These are phyloP conservation scores for Metroxylon sagu DNA, from an alignment of 176 grass and related monocot genomes.

Conservation along the genomic window DNA sequence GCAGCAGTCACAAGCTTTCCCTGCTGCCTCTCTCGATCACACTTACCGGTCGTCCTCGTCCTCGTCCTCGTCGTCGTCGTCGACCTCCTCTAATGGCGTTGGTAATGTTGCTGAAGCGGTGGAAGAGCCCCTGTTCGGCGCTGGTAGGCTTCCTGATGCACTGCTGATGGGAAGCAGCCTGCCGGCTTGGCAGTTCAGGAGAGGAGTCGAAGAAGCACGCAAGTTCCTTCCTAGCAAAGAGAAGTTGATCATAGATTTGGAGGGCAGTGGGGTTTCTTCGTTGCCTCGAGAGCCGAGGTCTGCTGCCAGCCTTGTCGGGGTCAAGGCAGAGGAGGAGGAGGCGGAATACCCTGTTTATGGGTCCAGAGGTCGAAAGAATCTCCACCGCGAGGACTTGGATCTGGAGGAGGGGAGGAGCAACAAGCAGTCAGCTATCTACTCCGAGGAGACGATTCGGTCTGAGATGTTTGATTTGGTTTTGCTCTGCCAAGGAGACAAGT, in stretches of 20 bases:
- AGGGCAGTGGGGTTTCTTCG: conserved; percentile 23
- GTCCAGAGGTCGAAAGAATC: conserved; percentile 32
- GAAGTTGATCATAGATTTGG: conserved; percentile 42
- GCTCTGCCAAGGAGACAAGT: conserved; percentile 52
- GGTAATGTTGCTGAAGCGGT: conserved; percentile 12
- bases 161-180: conserved; percentile 72
- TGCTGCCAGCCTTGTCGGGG: conserved; percentile 6
- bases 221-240: conserved; percentile 52
- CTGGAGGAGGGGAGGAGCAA: conserved; percentile 67
- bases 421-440: conserved; percentile 73
- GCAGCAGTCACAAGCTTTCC: conserved; percentile 6
- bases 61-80: conserved; percentile 7
- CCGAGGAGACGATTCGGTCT: conserved; percentile 61
- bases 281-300: conserved; percentile 15
- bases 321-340: conserved; percentile 35
- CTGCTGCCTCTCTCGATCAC: conserved; percentile 13
- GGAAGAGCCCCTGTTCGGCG: conserved; percentile 63
- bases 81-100: conserved; percentile 22
- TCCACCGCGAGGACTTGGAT: conserved; percentile 62
- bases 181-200: conserved; percentile 89
- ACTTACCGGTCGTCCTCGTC: conserved; percentile 17
- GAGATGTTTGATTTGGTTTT: conserved; percentile 74
- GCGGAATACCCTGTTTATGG: conserved; percentile 15
- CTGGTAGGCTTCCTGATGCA: conserved; percentile 34
- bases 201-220: conserved; percentile 59